Evolutionary conservation across 306 rosid species (phyloP).

Genomic region (Medicago arabica): DNA sequence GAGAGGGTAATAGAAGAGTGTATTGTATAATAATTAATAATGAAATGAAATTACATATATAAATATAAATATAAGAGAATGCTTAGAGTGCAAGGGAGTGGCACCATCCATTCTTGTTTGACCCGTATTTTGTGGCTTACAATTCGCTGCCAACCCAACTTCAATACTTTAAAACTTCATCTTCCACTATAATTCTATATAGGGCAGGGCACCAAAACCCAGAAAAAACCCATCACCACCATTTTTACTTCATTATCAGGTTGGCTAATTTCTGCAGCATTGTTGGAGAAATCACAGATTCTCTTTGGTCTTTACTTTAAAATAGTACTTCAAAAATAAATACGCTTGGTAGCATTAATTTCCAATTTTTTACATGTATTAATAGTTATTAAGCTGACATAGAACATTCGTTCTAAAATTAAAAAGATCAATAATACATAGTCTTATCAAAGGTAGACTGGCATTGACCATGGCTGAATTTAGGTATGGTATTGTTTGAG

Average conservation of each 20-base stretch:
- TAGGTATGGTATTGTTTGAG: too few species aligned
- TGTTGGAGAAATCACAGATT: neutral
- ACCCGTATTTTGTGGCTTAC: constrained; percentile 83
- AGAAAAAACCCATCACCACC: constrained; percentile 31
- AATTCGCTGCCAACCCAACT: constrained; percentile 69
- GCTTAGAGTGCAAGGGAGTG: constrained; percentile 76
- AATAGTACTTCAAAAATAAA: neutral
- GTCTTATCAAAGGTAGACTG: constrained; percentile 22
- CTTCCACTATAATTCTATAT: neutral
- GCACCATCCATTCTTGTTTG: constrained; percentile 83
- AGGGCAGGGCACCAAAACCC: constrained; percentile 41
- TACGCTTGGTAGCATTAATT: neutral
- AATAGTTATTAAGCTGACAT: constrained; percentile 9
- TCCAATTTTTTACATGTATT: neutral
- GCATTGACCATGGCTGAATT: neutral
- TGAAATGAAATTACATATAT: constrained; percentile 19
- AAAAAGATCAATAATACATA: constrained; percentile 27
- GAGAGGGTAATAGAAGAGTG: constrained; percentile 47
- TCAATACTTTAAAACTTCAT: constrained; percentile 34
- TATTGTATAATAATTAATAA: constrained; percentile 8
- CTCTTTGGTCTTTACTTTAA: neutral
- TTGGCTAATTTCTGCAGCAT: neutral
- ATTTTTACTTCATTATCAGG: constrained; percentile 11
- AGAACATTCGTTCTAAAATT: constrained; percentile 42
- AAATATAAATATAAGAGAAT: constrained; percentile 31